Base-by-base conservation (phyloP, 768 basidiomycete genomes). In the Erythrobasidium yunnanense region DNA sequence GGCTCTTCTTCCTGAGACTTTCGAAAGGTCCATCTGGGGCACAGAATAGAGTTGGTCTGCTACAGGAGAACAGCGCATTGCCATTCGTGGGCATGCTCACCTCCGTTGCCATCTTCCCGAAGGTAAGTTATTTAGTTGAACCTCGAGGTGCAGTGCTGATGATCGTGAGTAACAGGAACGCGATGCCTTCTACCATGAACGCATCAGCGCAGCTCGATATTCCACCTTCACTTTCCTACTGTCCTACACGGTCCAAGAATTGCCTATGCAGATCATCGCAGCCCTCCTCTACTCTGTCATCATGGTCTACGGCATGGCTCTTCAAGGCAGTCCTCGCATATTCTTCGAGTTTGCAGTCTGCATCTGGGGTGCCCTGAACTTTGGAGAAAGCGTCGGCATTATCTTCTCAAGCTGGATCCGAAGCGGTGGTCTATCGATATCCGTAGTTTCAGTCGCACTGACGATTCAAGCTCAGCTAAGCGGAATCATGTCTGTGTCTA, bases 241-340 rank as follows among this genome's bases (percentile, higher is more conserved):
- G 13, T 20, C 20, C 50, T 52, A 52, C 27, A 52, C 50, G 27
- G 20, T 29, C 11, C n/a, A 20, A 15, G 50, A 52, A 22, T 22
- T 52, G 11, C 50, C 50, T 22, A 20, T 52, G n/a, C 50, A 52
- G 27, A 29, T 52, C 50, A 8, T 52, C 27, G 50, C 50, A 11
- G n/a, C 50, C 50, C 50, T 52, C 11, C 11, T 52, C 27, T 52
- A 52, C 27, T 20, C 50, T 8, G 23, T 52, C 50, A 52, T 52
- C 50, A 20, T 52, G 20, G 27, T 52, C 11, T 52, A 52, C 27
- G 50, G 50, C n/a, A 52, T 52, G 50, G 50, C n/a, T 29, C 50
- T 52, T 8, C 50, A 52, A 22, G 20, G 27, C 50, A 52, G 20
- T 15, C 11, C 50, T 11, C 8, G 50, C 11, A 52, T 52, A 11